These are phyloP conservation scores for Cystobasidiaceae sp. DNA, from an alignment of 1,284 basidiomycete species.

Conservation along the genomic window DNA sequence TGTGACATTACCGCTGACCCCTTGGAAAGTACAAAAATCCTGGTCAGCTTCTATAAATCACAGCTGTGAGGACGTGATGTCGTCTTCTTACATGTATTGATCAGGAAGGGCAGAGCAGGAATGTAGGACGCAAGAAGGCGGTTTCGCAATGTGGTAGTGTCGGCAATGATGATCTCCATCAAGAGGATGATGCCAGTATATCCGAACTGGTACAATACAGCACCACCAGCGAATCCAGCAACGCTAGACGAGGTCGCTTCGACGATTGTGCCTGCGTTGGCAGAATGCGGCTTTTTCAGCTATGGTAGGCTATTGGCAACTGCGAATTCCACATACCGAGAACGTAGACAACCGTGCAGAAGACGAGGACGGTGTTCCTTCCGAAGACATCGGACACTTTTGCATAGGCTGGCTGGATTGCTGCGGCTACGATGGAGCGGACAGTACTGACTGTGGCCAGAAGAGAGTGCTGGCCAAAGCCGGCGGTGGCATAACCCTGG, in stretches of 20 bases:
- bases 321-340: constrained; percentile 36
- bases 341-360: constrained; percentile 47
- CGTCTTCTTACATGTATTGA: constrained; percentile 44
- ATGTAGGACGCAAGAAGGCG: constrained; percentile 50
- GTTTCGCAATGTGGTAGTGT: constrained; percentile 48
- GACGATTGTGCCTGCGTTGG: constrained; percentile 44
- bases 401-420: constrained; percentile 43
- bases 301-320: not conserved
- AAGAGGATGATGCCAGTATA: constrained; percentile 44
- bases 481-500: constrained; percentile 34
- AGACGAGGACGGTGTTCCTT: constrained; percentile 45
- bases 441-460: constrained; percentile 46
- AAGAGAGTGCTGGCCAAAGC: constrained; percentile 41
- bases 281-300: not conserved
- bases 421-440: constrained; percentile 36
- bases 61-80: too few relatives aligned
- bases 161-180: constrained; percentile 50
- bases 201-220: constrained; percentile 46
- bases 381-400: constrained; percentile 49
- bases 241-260: constrained; percentile 45
- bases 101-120: constrained; percentile 47
- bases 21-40: not conserved
- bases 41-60: too few relatives aligned
- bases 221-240: constrained; percentile 46
- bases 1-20: constrained; percentile 48